Evolutionary conservation across 108 stramenopile species (phyloP), one percentile per base, ranked within the genome.

Genomic region (Nitzschia inconspicua): DNA sequence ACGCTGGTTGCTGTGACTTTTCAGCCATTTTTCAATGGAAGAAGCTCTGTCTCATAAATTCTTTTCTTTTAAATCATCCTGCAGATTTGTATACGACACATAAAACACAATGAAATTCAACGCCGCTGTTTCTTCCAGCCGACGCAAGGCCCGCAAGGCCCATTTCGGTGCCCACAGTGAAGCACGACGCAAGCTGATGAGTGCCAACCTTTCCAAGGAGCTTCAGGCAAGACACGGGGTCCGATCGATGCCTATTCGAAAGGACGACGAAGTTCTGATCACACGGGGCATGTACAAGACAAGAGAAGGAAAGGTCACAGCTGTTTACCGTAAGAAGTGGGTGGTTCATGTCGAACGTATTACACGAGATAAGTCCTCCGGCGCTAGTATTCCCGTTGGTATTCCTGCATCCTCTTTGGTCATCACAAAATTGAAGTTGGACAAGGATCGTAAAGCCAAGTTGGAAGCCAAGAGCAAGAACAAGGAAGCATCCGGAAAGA

Each of bases 401-500:
- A 96, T 99, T 50, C 91, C 94, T 62, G 90, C 98, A 24, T 95
- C 93, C 40, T 89, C 94, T 68, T 68, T 97, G 42, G 80, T 85
- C 50, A 99, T 99, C 73, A 99, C 97, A 58, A 98, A 98, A 76
- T 76, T 99, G 55, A 97, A 98, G 85, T 78, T 98, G 84, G 96
- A 98, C 85, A 98, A 97, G 91, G 96, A 95, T 67, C 94, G 99
- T 60, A 97, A 96, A 74, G 93, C 90, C 24, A 77, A 88, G 47
- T 79, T 99, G 36, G 96, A 96, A 59, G 88, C 96, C 68, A 99
- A 98, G 86, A 81, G 83, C 56, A 89, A 93, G 52, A 68, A 80
- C 32, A 87, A 85, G 73, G 72, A 70, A 28, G 71, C 66, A 47
- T 65, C 53, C 28, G 78, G 76, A 47, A 79, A 71, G 56, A 73